Evolutionary conservation across 2,329 filamentous ascomycete species (phyloP), one percentile per base, ranked within the genome.

Genomic region (Gremmenia infestans): DNA sequence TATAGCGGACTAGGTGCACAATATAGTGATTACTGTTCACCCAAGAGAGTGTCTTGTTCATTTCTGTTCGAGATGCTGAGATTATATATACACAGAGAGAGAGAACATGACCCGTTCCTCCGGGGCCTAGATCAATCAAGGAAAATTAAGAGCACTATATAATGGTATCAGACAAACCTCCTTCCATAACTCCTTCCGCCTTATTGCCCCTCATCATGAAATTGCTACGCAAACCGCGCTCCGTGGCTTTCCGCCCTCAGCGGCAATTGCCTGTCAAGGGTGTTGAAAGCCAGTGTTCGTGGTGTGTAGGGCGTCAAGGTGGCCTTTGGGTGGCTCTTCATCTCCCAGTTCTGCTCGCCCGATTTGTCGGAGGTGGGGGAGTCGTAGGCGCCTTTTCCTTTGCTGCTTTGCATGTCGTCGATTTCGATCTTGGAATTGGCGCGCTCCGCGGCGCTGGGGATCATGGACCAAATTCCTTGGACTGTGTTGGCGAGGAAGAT

Each of bases 201-300:
- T 25, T 19, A 5, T 22, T 2, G 0, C 6, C 22, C 42, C 17
- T 22, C 42, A 17, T 45, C 19, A 9, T 48, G 7, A 22, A 8
- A 25, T 11, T 32, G 28, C 45, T 50, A 57, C n/a, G 51, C 42
- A 35, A 57, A 57, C 40, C 55, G 50, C 17, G 28, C 40, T 19
- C 50, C 48, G 50, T 53, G 19, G 37, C 49, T 37, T 49, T 52
- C 37, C 36, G 35, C 35, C 52, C 49, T 17, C 52, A 82, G 67
- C 2, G 82, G 81, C 56, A 85, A 68, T 64, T 80, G 79, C 54
- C 82, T 72, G 59, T 86, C 81, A 48, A 87, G 73, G 12, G 80
- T 78, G 65, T 87, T 78, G 68, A 89, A 89, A 1, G 86, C 86
- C 68, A 82, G 78, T 15, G 86, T 88, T 61, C 86, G 72, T 5